phyloP scores from a whole-genome alignment of 495 filamentous ascomycete genomes.

The Entonaema liquescens region DNA sequence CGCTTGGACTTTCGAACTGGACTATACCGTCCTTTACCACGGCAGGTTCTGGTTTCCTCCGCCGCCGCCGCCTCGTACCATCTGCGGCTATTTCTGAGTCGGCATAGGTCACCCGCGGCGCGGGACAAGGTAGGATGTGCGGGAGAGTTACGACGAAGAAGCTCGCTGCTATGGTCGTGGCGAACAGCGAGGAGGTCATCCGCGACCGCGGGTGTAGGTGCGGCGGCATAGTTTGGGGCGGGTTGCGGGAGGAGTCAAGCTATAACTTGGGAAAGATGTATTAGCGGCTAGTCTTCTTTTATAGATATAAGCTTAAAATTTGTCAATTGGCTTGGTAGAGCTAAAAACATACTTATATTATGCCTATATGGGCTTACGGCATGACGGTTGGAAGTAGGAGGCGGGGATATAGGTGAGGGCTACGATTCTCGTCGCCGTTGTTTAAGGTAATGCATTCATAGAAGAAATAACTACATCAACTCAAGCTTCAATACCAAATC shows the following conservation, averaged over 20 bases:
- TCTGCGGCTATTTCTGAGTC: slow-evolving; percentile 69
- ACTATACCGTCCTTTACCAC: slow-evolving; percentile 52
- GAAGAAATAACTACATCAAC: neutral
- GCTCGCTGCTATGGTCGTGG: slow-evolving; percentile 87
- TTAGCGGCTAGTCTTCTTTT: neutral
- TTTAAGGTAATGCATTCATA: slow-evolving; percentile 6
- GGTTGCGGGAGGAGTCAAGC: slow-evolving; percentile 5
- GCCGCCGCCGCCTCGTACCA: slow-evolving; percentile 56
- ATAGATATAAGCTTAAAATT: neutral
- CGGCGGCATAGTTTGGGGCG: slow-evolving; percentile 71
- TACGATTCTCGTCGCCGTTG: neutral
- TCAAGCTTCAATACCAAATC: slow-evolving; percentile 15
- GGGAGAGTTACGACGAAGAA: slow-evolving; percentile 92
- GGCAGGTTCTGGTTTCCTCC: slow-evolving; percentile 43
- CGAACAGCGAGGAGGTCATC: slow-evolving; percentile 90
- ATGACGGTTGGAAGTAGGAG: slow-evolving; percentile 31
- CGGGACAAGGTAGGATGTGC: slow-evolving; percentile 92
- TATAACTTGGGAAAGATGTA: neutral
- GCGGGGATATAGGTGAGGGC: neutral
- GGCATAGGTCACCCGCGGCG: slow-evolving; percentile 75
- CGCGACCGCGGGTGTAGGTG: slow-evolving; percentile 92
- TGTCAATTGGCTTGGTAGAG: slow-evolving; percentile 12
- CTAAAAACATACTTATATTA: slow-evolving; percentile 27
- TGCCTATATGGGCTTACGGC: slow-evolving; percentile 6
- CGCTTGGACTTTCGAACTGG: slow-evolving; percentile 39